Evolutionary conservation across 2,329 filamentous ascomycete species (phyloP), one percentile per base, ranked within the genome.

Genomic region (Fusarium luffae): DNA sequence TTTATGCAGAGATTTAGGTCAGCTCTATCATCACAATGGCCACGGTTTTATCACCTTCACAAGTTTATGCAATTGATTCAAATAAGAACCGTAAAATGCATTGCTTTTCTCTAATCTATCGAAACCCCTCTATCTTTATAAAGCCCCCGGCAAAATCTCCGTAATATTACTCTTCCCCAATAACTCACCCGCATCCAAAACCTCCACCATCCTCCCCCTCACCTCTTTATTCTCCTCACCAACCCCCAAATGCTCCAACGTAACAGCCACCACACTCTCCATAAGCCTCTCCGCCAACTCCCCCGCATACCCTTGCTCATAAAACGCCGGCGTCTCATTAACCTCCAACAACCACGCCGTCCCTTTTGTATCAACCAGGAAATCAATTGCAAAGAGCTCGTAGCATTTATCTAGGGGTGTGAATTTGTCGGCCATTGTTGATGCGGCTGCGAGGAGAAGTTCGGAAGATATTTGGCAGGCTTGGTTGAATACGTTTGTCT

Each of bases 361-460:
- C 0, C 79, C 80, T 0, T 59, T 58, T 0, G 68, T 64, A 41
- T 81, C 80, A 9, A 81, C 52, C 19, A 81, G 63, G 25, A 79
- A 81, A 46, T 81, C 80, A 1, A 79, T 63, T 0, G 75, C 80
- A 28, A 80, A 81, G 13, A 81, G 54, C 66, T 80, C 80, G 42
- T 80, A 81, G 58, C 78, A 81, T 42, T 77, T 78, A 16, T 81
- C 71, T 21, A 81, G 14, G 1, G 77, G 74, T 0, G 74, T 80
- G 59, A 81, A 81, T 61, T 79, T 80, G 60, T 81, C 79, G 0
- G 77, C 77, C 80, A 81, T 81, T 1, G 78, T 80, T 14, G 80
- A 73, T 0, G 72, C 78, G 4, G 80, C 79, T 0, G 76, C 80
- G 2, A 71, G 72, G 30, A 81, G 77, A 6, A 81, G 21, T 48